These are phyloP conservation scores for Penicillium sp. DNA, from an alignment of 2,329 filamentous ascomycete genomes.

Conservation along the genomic window DNA sequence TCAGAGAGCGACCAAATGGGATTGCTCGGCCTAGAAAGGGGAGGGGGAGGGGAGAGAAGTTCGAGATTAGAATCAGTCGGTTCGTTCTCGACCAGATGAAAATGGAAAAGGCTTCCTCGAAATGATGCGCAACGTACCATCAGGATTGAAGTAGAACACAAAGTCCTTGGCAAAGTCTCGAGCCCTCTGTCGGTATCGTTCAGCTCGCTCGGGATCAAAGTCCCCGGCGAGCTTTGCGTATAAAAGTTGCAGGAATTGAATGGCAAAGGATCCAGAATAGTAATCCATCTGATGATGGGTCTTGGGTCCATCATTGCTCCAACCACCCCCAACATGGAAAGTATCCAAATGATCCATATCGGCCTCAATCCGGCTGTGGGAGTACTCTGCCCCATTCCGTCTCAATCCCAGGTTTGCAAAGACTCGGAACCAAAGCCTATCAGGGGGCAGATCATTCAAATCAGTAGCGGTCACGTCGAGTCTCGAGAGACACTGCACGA, in stretches of 20 bases:
- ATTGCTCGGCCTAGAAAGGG: constrained; percentile 52
- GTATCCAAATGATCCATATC: constrained; percentile 74
- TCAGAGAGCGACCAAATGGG: constrained; percentile 70
- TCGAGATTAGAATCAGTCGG: no score
- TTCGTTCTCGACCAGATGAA: no score
- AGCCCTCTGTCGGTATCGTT: constrained; percentile 64
- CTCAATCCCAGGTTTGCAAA: constrained; percentile 75
- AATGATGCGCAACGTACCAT: constrained; percentile 40
- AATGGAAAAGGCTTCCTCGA: not conserved
- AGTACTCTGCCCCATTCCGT: constrained; percentile 67
- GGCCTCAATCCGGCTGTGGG: constrained; percentile 61
- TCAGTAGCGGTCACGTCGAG: not conserved
- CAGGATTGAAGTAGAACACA: constrained; percentile 67
- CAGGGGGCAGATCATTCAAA: not conserved
- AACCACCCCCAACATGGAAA: constrained; percentile 74
- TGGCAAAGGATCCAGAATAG: constrained; percentile 76
- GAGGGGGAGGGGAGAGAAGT: not conserved
- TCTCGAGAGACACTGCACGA: constrained; percentile 32
- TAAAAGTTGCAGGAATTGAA: constrained; percentile 71
- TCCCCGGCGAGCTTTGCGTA: constrained; percentile 67
- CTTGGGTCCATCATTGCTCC: constrained; percentile 75
- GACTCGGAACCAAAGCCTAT: constrained; percentile 73
- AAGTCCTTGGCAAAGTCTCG: constrained; percentile 63
- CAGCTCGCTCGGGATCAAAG: constrained; percentile 57
- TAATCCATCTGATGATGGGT: constrained; percentile 81